These are phyloP conservation scores for Xylaria castorea DNA, from an alignment of 495 filamentous ascomycete species.

Conservation along the genomic window DNA sequence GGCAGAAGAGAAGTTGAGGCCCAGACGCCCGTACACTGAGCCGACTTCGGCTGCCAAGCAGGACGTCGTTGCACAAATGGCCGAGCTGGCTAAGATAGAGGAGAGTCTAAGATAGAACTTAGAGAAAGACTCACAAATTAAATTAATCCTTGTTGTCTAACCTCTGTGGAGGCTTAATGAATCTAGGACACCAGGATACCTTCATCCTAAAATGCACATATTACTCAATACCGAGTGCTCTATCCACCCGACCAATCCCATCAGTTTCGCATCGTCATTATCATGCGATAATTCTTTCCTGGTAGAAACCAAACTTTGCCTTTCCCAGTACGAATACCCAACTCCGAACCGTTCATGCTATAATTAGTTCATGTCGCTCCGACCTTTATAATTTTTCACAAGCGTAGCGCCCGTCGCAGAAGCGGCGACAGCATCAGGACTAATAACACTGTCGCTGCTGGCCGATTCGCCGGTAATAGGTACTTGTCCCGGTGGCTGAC, in stretches of 20 bases:
- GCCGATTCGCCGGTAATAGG: neutral
- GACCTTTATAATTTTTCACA: neutral
- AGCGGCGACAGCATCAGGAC: neutral
- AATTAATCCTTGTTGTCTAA: neutral
- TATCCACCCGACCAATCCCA: neutral
- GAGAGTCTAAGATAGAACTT: constrained; percentile 33
- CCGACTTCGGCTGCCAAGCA: constrained; percentile 56
- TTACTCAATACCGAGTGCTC: neutral
- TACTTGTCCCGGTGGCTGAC: neutral
- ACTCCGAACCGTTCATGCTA: constrained; percentile 7
- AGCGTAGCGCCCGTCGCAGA: neutral
- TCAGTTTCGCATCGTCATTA: neutral
- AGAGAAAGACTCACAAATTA: neutral
- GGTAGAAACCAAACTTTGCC: neutral
- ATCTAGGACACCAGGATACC: constrained; percentile 3
- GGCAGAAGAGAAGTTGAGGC: constrained; percentile 61
- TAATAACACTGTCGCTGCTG: neutral
- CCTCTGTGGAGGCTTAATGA: neutral
- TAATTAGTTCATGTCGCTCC: constrained; percentile 5
- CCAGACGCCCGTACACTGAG: constrained; percentile 64
- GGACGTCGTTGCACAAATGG: constrained; percentile 57
- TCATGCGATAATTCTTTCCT: constrained; percentile 7
- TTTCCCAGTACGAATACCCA: neutral
- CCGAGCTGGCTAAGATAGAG: constrained; percentile 57
- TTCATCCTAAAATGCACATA: neutral